phyloP scores from a whole-genome alignment of 495 filamentous ascomycete species.

The Trichoderma asperelloides region DNA sequence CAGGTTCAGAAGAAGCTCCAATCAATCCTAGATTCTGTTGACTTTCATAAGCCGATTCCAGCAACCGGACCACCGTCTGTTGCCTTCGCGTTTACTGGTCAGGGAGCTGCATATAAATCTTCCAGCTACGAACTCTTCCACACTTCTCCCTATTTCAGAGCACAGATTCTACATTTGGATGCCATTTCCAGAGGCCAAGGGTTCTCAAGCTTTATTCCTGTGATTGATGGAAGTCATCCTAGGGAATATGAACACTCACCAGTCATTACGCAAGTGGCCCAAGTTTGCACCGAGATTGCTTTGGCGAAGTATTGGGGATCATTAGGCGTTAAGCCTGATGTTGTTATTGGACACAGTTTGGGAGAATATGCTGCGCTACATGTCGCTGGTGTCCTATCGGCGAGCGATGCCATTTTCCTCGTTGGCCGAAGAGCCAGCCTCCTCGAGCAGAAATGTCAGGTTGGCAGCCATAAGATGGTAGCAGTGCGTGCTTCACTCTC shows the following conservation, averaged over 20 bases:
- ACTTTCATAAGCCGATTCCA: background rate
- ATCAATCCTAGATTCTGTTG: too few species aligned
- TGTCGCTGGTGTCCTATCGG: slow-evolving; percentile 69
- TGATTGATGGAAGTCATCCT: too few species aligned
- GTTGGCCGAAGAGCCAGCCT: slow-evolving; percentile 70
- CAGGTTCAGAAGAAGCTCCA: background rate
- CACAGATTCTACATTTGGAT: background rate
- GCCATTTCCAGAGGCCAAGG: background rate
- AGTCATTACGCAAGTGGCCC: slow-evolving; percentile 69
- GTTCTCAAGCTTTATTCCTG: background rate
- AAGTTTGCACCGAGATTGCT: slow-evolving; percentile 77
- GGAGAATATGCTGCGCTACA: slow-evolving; percentile 86
- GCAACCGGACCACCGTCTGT: slow-evolving; percentile 19
- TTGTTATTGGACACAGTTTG: slow-evolving; percentile 76
- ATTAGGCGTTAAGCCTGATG: slow-evolving; percentile 66
- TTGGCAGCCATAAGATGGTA: slow-evolving; percentile 63
- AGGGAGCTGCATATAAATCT: slow-evolving; percentile 48
- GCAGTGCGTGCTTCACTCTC: slow-evolving; percentile 42
- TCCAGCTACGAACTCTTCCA: background rate
- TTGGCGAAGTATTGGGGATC: slow-evolving; percentile 70
- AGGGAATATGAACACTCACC: too few species aligned
- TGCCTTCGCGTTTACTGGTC: slow-evolving; percentile 64
- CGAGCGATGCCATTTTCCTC: slow-evolving; percentile 69
- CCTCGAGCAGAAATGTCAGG: slow-evolving; percentile 60
- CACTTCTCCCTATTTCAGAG: background rate